These are phyloP conservation scores for Saprolegnia diclina DNA, from an alignment of 352 stramenopile genomes.

Conservation along the genomic window DNA sequence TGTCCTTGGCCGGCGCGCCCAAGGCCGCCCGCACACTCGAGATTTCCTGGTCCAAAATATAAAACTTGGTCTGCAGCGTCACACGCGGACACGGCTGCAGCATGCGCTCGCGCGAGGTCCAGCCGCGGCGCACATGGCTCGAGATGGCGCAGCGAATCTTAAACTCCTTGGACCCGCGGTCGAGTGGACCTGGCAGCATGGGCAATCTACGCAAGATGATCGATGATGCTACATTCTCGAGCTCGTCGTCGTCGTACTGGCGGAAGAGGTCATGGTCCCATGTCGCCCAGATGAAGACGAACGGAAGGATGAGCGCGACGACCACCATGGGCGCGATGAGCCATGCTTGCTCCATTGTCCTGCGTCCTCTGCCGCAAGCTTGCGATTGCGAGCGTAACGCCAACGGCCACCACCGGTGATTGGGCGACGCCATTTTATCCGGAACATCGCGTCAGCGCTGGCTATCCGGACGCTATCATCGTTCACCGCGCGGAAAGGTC, in stretches of 20 bases:
- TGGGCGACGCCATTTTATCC: background rate
- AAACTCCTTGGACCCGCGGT: slow-evolving; percentile 78
- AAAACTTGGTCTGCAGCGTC: slow-evolving; percentile 67
- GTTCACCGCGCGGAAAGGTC: background rate
- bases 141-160: slow-evolving; percentile 68
- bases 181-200: slow-evolving; percentile 52
- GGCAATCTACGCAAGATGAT: slow-evolving; percentile 35
- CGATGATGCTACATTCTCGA: background rate
- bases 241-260: slow-evolving; percentile 35
- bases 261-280: slow-evolving; percentile 74
- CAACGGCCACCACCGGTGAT: background rate
- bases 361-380: background rate
- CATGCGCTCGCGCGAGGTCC: slow-evolving; percentile 41
- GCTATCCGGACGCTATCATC: too few relatives aligned
- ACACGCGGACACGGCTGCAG: slow-evolving; percentile 61
- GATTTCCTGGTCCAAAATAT: slow-evolving; percentile 65
- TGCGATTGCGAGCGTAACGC: background rate
- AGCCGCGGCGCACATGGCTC: slow-evolving; percentile 47
- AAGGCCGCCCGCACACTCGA: slow-evolving; percentile 73
- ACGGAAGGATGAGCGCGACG: slow-evolving; percentile 47
- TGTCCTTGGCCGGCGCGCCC: slow-evolving; percentile 50
- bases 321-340: slow-evolving; percentile 41
- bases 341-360: slow-evolving; percentile 1
- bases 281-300: slow-evolving; percentile 61
- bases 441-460: background rate